Base-by-base conservation (phyloP, 768 basidiomycete genomes). In the Calocybe indica region DNA sequence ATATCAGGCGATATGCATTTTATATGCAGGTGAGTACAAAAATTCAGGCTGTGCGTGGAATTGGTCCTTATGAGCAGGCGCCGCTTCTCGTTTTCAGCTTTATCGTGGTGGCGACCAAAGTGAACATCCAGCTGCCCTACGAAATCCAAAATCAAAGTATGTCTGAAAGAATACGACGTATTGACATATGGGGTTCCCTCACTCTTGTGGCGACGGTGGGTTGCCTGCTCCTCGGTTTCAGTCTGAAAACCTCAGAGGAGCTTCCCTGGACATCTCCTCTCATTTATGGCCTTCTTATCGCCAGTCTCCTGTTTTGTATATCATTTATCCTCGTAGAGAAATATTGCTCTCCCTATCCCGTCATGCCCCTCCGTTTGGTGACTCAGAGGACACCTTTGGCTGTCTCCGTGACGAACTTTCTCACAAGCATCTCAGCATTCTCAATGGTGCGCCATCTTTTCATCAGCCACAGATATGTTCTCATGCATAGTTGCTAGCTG, bases 331-430 rank as follows among this genome's bases (percentile, higher is more conserved):
- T 80, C 40, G 88, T 90, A 22, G 95, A 99, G 67, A 81, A 82
- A 48, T 73, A 76, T 54, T 82, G 79, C 71, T 82, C 89, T 3
- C 74, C 78, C 3, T 88, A 86, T 62, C 96, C 96, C 11, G 86
- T 97, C 44, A 86, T 99, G 83, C 95, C 95, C 41, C 67, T 96
- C 52, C 78, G 79, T 45, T 68, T 94, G 47, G 76, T 94, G 32
- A 78, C 74, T 31, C 80, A 83, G 58, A 73, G 92, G 46, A 93
- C 88, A 15, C 90, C 91, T 5, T 64, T 92, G 13, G 85, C 88
- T 8, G 82, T 92, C 29, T 88, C 89, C 5, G 49, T 94, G 43
- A 78, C 79, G 40, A 94, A 92, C 64, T 75, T 95, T 37, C 73
- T 90, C 54, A 77, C 74, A 7, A 88, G 86, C 55, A 78, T 88